Conservation (phyloP, 2,329 filamentous ascomycete genomes). For the Colletotrichum theobromicola region DNA sequence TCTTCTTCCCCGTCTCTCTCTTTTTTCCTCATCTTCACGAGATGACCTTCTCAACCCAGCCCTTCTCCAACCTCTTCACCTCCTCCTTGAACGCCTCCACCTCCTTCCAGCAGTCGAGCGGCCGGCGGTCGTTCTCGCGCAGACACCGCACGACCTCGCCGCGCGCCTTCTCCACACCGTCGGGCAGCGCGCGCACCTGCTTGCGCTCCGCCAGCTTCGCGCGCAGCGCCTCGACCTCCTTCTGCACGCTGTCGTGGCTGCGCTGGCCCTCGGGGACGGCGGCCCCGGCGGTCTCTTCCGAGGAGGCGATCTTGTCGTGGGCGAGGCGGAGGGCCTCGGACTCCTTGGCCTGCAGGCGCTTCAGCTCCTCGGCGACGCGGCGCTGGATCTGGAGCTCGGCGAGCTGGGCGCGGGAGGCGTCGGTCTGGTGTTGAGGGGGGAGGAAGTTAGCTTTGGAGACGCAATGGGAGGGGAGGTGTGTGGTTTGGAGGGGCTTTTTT, state of each 20-base stretch:
- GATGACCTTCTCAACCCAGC: constrained; percentile 85
- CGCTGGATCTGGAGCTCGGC: constrained; percentile 88
- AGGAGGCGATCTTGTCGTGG: constrained; percentile 64
- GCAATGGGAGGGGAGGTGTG: background rate
- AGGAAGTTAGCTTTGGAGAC: background rate
- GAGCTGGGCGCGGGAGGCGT: constrained; percentile 82
- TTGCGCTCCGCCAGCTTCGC: constrained; percentile 66
- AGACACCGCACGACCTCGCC: constrained; percentile 80
- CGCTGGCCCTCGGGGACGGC: constrained; percentile 28
- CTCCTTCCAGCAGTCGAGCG: constrained; percentile 93
- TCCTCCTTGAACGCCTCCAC: constrained; percentile 90
- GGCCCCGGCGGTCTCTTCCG: constrained; percentile 33
- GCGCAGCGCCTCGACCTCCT: constrained; percentile 64
- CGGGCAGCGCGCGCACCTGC: constrained; percentile 72
- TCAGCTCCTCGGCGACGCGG: constrained; percentile 85
- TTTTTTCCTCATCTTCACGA: constrained; percentile 35
- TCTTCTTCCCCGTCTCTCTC: too few species aligned
- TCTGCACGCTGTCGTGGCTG: constrained; percentile 56
- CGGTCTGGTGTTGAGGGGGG: constrained; percentile 65
- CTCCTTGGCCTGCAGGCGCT: constrained; percentile 76
- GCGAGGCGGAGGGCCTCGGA: constrained; percentile 71
- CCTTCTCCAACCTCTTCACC: constrained; percentile 83
- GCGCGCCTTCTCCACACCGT: constrained; percentile 75
- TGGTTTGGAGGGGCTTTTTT: background rate
- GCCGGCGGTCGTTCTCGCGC: constrained; percentile 82